Percentiles rank a stretch among this genome's conserved stretches.
These are phyloP conservation scores for Candida sanyaensis DNA, from an alignment of 1,139 yeast species.

Conservation along the genomic window DNA sequence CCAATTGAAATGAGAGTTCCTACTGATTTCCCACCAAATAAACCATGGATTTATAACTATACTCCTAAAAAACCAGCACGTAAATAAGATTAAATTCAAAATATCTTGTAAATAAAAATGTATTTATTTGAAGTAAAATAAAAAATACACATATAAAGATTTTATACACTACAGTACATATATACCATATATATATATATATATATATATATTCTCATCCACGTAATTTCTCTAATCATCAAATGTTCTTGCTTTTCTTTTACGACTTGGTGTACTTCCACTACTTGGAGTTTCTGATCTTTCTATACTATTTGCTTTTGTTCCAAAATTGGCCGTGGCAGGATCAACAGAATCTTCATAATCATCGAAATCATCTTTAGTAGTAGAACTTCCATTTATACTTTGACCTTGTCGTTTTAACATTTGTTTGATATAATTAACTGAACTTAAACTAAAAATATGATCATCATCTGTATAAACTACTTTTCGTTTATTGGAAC, in stretches of 20 bases:
- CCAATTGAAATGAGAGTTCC: slow-evolving; percentile 86
- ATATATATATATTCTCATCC: not conserved
- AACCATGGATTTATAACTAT: slow-evolving; percentile 76
- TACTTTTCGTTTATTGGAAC: slow-evolving; percentile 49
- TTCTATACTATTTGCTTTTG: slow-evolving; percentile 3
- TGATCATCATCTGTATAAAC: slow-evolving; percentile 79
- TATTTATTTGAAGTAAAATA: not conserved
- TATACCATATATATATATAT: not conserved
- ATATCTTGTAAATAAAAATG: slow-evolving; percentile 11
- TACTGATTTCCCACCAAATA: slow-evolving; percentile 86
- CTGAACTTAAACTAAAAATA: slow-evolving; percentile 79
- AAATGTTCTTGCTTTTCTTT: slow-evolving; percentile 33
- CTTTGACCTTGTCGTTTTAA: slow-evolving; percentile 39
- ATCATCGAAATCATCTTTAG: slow-evolving; percentile 44
- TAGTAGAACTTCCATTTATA: slow-evolving; percentile 10
- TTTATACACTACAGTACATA: too few species aligned
- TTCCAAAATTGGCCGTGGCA: slow-evolving; percentile 11
- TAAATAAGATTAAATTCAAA: slow-evolving; percentile 3
- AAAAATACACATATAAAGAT: not conserved
- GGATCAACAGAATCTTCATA: slow-evolving; percentile 50
- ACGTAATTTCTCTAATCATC: slow-evolving; percentile 24
- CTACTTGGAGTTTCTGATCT: slow-evolving; percentile 6
- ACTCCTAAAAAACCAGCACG: slow-evolving; percentile 15
- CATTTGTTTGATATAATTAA: slow-evolving; percentile 65
- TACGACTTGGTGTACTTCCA: slow-evolving; percentile 34